Evolutionary conservation across 2,329 filamentous ascomycete genomes (phyloP).

Genomic region (Calonectria fujianensis): DNA sequence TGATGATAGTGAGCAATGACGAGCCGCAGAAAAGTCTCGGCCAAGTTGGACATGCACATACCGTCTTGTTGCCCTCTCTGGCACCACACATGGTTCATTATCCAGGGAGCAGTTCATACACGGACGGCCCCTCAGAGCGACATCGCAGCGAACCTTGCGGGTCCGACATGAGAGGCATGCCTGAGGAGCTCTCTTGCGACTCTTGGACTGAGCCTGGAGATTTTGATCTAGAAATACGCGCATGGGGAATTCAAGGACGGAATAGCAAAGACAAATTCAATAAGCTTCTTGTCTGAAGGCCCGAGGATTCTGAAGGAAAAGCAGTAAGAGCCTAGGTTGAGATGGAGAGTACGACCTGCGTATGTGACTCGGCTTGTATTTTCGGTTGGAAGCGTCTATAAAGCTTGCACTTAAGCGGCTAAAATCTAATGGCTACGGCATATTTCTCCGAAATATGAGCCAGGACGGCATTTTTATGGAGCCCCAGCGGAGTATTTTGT

Average conservation of each 20-base stretch:
- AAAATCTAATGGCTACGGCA: conserved; percentile 14
- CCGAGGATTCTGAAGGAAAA: not conserved
- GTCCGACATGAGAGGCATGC: conserved; percentile 69
- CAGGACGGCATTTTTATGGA: not conserved
- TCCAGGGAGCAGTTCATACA: conserved; percentile 72
- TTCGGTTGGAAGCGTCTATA: not conserved
- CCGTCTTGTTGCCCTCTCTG: conserved; percentile 62
- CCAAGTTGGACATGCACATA: conserved; percentile 38
- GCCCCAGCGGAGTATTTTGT: not conserved
- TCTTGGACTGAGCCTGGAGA: conserved; percentile 15
- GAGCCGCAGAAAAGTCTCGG: not conserved
- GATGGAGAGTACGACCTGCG: not conserved
- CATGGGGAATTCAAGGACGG: not conserved
- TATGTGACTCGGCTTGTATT: not conserved
- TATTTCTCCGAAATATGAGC: not conserved
- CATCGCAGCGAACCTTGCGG: conserved; percentile 70
- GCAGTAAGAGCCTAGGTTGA: not conserved
- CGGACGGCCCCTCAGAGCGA: conserved; percentile 67
- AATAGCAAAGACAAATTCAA: not conserved
- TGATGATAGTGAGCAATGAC: not conserved
- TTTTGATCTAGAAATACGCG: conserved; percentile 9
- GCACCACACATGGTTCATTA: conserved; percentile 64
- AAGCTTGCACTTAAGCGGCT: not conserved
- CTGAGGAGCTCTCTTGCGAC: conserved; percentile 53
- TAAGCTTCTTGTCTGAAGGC: not conserved